Evolutionary conservation across 2,329 filamentous ascomycete species (phyloP), one percentile per base, ranked within the genome.

Genomic region (Torrubiella hemipterigena): DNA sequence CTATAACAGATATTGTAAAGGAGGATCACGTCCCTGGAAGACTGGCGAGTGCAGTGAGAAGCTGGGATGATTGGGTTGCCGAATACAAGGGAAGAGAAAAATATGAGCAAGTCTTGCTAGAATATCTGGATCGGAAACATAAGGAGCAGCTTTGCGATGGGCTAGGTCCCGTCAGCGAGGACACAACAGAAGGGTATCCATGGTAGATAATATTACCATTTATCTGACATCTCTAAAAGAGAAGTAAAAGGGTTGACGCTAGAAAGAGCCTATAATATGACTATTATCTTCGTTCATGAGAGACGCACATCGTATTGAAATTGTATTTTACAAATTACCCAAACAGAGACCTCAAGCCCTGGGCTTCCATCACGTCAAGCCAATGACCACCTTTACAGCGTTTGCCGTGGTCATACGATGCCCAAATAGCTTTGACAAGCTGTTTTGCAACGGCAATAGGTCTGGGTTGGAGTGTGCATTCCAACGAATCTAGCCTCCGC

Each of bases 21-120:
- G 81, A 89, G 55, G 71, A 76, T 13, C 82, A 81, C 49, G 82
- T 93, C 1, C 83, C 84, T 0, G 83, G 84, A 0, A 55, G 84
- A 20, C 51, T 93, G 45, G 84, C 84, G 3, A 83, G 78, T 43
- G 83, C 81, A 5, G 59, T 93, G 4, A 62, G 84, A 23, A 89
- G 82, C 50, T 91, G 84, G 84, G 81, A 78, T 1, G 73, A 79
- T 26, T 77, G 85, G 55, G 82, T 91, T 7, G 69, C 69, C 12
- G 60, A 58, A 42, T 93, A 93, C 50, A 91, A 91, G 58, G 83
- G 85, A 0, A 74, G 67, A 48, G 79, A 83, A 41, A 73, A 67
- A 57, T 93, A 86, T 52, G 69, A 65, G 14, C 71, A 77, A 17
- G 76, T 89, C 1, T 43, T 93, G 47, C 54, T 93, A 37, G 77